Evolutionary conservation across 2,329 filamentous ascomycete genomes (phyloP), one percentile per base, ranked within the genome.

Genomic region (Fusarium duplospermum): DNA sequence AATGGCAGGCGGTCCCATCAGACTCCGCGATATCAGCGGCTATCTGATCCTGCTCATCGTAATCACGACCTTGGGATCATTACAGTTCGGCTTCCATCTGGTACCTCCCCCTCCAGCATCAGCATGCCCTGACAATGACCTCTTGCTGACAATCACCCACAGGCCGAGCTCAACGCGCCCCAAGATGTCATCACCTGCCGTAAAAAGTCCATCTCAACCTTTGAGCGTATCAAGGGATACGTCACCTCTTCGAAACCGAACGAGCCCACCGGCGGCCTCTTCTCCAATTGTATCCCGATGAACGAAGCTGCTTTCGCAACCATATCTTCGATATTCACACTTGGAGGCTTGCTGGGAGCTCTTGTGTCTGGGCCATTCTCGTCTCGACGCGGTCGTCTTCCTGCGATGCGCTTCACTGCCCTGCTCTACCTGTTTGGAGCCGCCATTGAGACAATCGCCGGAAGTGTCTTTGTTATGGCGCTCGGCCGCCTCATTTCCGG

Each of bases 71-170:
- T 84, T 98, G 20, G 96, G 96, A 1, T 94, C 96, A 2, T 89
- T 98, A 52, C 94, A 98, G 79, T 99, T 98, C 81, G 96, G 96
- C 72, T 98, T 94, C 83, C 96, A 98, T 83, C 84, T 98, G 81
- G 95, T 96, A 88, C 80, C 85, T 64, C n/a, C 56, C 22, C 56
- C 54, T 58, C 54, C 10, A 13, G 10, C 22, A 36, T 29, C 31
- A 33, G 31, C 22, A 16, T 27, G 33, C 31, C 10, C 38, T 40
- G 64, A n/a, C 13, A 20, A 33, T 62, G n/a, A 59, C 29, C 52
- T 47, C 31, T 36, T 62, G 29, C 72, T 75, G 31, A 70, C 66
- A 16, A 22, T 13, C 57, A 52, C 62, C 35, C 16, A 60, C 47
- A 82, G 95, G 94, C 95, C 77, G 96, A 98, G 82, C 90, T 99